Conservation (phyloP, 371 early-diverging fungal species). For the Mucor piriformis region DNA sequence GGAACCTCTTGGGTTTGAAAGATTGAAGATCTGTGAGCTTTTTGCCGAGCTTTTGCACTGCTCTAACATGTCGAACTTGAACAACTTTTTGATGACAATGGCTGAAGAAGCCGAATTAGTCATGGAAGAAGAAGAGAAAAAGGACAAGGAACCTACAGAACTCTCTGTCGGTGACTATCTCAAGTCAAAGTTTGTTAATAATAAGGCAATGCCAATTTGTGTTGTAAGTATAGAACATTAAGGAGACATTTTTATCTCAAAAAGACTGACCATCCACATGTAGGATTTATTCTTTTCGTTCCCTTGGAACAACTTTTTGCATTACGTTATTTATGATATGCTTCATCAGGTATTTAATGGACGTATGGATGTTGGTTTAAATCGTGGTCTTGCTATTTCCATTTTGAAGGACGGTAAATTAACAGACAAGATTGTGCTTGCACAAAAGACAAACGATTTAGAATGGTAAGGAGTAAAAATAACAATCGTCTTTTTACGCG, state of each 20-base stretch:
- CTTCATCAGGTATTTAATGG: conserved; percentile 92
- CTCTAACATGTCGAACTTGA: conserved; percentile 76
- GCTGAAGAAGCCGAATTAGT: conserved; percentile 7
- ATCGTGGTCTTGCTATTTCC: conserved; percentile 70
- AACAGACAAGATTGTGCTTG: conserved; percentile 75
- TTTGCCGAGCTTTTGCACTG: conserved; percentile 93
- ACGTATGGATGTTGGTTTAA: conserved; percentile 62
- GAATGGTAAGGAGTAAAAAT: conserved; percentile 30
- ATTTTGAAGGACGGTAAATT: conserved; percentile 82
- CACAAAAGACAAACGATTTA: conserved; percentile 55
- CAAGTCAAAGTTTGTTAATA: conserved; percentile 65
- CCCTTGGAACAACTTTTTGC: conserved; percentile 94
- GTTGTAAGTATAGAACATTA: conserved; percentile 36
- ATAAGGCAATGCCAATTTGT: conserved; percentile 61
- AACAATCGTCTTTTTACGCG: neutral
- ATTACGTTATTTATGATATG: conserved; percentile 96
- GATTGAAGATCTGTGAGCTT: conserved; percentile 91
- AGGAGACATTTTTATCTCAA: too few species aligned
- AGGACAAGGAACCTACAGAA: neutral
- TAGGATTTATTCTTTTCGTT: conserved; percentile 86
- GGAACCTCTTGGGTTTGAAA: conserved; percentile 87
- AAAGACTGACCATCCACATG: too few species aligned
- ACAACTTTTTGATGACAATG: conserved; percentile 28
- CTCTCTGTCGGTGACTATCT: conserved; percentile 60
- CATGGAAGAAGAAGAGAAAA: neutral